Percentiles rank a stretch among this genome's conserved stretches.
Conservation (phyloP, 139 green algal species). For the Choricystis sp. region DNA sequence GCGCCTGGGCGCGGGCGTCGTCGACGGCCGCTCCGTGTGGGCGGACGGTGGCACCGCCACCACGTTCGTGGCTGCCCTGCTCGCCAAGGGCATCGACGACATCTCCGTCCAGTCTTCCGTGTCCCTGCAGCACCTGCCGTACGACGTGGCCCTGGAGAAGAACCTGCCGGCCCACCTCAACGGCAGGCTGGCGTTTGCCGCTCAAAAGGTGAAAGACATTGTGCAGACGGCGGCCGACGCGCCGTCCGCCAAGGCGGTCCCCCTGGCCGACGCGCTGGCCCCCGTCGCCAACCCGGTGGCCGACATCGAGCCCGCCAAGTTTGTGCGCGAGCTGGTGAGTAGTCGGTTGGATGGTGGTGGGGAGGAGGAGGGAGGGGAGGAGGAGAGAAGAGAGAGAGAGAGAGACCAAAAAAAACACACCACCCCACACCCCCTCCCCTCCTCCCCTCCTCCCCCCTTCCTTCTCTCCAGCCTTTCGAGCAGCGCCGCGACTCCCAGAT, state of each 20-base stretch:
- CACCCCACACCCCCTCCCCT: too few species aligned
- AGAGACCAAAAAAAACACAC: too few species aligned
- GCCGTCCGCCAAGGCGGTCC: not conserved
- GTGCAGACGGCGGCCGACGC: constrained; percentile 7
- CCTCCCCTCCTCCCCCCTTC: too few species aligned
- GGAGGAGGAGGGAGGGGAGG: too few species aligned
- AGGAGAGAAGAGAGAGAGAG: too few species aligned
- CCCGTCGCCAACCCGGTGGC: not conserved
- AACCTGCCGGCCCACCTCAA: constrained; percentile 8
- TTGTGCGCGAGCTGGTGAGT: not conserved
- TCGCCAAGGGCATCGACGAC: constrained; percentile 12
- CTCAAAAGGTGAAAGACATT: constrained; percentile 60
- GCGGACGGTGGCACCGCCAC: constrained; percentile 29
- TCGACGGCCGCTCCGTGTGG: constrained; percentile 71
- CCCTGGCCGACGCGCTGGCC: not conserved
- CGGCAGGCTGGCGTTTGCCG: constrained; percentile 50
- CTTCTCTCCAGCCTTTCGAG: constrained; percentile 32
- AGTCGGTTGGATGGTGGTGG: too few species aligned
- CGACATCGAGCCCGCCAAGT: not conserved
- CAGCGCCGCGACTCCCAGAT: constrained; percentile 41
- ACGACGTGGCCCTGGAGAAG: constrained; percentile 36
- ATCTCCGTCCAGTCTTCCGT: constrained; percentile 28
- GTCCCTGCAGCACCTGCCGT: constrained; percentile 68
- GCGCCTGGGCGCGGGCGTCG: constrained; percentile 57
- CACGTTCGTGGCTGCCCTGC: constrained; percentile 19